Evolutionary conservation across 2,329 filamentous ascomycete species (phyloP).

Genomic region (Alternaria viburni): DNA sequence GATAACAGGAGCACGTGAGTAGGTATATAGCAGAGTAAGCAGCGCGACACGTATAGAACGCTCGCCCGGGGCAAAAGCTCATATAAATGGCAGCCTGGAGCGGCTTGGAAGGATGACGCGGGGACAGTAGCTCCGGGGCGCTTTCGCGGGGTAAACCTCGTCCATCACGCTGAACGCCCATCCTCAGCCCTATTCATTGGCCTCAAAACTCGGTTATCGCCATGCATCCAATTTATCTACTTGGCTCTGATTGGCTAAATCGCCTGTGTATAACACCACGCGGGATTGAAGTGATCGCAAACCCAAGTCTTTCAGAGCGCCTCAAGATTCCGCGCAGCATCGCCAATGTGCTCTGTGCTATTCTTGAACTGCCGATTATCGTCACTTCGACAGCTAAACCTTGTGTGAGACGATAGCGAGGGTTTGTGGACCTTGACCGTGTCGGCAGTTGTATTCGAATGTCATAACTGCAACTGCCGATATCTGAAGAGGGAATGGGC

Average conservation of each 20-base stretch:
- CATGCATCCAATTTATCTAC: slow-evolving; percentile 3
- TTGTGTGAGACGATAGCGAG: slow-evolving; percentile 11
- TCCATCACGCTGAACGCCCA: slow-evolving; percentile 7
- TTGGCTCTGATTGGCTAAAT: not conserved
- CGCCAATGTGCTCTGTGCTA: slow-evolving; percentile 3
- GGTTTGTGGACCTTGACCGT: slow-evolving; percentile 10
- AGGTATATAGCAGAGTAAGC: slow-evolving; percentile 2
- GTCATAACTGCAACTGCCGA: slow-evolving; percentile 26
- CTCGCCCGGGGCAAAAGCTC: slow-evolving; percentile 7
- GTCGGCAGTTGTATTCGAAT: slow-evolving; percentile 25
- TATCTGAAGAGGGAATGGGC: not conserved
- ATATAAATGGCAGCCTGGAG: slow-evolving; percentile 8
- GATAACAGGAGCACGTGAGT: slow-evolving; percentile 1
- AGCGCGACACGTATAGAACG: slow-evolving; percentile 7
- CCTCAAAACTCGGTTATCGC: slow-evolving; percentile 5
- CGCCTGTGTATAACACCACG: not conserved
- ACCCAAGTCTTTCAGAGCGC: slow-evolving; percentile 3
- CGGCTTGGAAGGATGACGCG: slow-evolving; percentile 16
- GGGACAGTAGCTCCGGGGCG: slow-evolving; percentile 11
- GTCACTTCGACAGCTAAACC: slow-evolving; percentile 10
- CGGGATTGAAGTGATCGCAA: not conserved
- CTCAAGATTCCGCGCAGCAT: not conserved
- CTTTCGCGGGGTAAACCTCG: slow-evolving; percentile 13
- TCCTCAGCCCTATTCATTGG: slow-evolving; percentile 5
- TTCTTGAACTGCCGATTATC: slow-evolving; percentile 25